A percentile compares a stretch with the other conserved stretches of the same genome.
Evolutionary conservation across 2,329 filamentous ascomycete genomes (phyloP).

Genomic region (Aspergillus luchuensis): DNA sequence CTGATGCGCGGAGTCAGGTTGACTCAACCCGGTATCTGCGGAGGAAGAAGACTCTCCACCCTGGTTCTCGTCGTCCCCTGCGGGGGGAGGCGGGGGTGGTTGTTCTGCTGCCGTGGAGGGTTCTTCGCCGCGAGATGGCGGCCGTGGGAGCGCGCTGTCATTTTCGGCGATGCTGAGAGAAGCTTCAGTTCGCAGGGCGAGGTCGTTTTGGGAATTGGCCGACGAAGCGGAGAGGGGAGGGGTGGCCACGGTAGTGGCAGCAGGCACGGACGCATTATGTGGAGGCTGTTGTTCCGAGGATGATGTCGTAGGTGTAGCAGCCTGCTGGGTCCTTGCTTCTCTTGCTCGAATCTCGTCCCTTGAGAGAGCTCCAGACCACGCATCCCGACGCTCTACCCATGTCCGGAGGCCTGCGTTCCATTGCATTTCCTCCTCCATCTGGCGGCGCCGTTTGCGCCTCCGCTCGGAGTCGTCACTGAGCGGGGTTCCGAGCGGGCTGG

Average conservation of each 20-base stretch:
- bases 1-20: constrained; percentile 12
- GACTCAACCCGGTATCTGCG: constrained; percentile 26
- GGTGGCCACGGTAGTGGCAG: constrained; percentile 7
- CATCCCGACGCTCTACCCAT: constrained; percentile 74
- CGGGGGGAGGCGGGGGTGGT: constrained; percentile 29
- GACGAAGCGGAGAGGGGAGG: neutral
- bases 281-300: neutral
- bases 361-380: constrained; percentile 74
- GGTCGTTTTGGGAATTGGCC: constrained; percentile 7
- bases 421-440: constrained; percentile 63
- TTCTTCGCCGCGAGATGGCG: constrained; percentile 19
- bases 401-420: constrained; percentile 85
- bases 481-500: constrained; percentile 33
- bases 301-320: neutral
- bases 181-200: constrained; percentile 25
- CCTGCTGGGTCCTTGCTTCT: constrained; percentile 16
- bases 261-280: neutral
- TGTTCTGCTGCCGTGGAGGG: constrained; percentile 24
- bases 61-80: constrained; percentile 24
- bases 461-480: constrained; percentile 52
- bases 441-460: constrained; percentile 59
- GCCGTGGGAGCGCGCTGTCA: neutral
- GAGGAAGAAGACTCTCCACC: constrained; percentile 36
- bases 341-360: constrained; percentile 29
- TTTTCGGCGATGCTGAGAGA: constrained; percentile 25